Base-by-base conservation (phyloP, 2,329 filamentous ascomycete genomes). In the Aspergillus novoparasiticus region DNA sequence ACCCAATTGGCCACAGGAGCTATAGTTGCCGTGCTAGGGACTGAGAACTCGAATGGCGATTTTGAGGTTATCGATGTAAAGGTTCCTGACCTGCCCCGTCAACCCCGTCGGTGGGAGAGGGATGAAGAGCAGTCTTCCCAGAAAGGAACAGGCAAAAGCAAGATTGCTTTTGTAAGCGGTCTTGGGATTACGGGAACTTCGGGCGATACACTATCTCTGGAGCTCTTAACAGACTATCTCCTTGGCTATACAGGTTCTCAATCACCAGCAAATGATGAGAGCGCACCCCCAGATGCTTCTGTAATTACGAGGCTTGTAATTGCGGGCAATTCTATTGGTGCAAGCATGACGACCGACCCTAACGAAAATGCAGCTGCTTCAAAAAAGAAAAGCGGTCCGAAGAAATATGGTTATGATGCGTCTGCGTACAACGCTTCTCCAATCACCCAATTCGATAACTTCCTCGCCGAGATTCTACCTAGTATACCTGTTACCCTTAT, bases 351-450 rank as follows among this genome's bases (percentile, higher is more conserved):
- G 21, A 62, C 64, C 4, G 69, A 74, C 12, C 63, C 69, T 83
- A 60, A 64, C 30, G 69, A 72, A 6, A 62, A 59, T 32, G 65
- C 53, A 19, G 48, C 60, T 6, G 58, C 61, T 2, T 65, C 67
- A 6, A 76, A 74, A 51, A 81, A 84, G 70, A 87, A 84, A 73
- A 83, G 80, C 64, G 70, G 72, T 1, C 79, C 84, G 57, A 96
- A 93, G 77, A 97, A 96, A 75, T 98, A 97, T 79, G 94, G 95
- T 64, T 98, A 98, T 80, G 95, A 99, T 77, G 88, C 92, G 62
- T 89, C 90, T 60, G 80, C 90, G 0, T 99, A 97, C 82, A 97
- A 99, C 74, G 85, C 94, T 1, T 83, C 90, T 1, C 95, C 95
- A 0, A 93, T 92, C 3, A 88, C 90, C 61, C 89, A 92, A 54